A percentile compares a stretch with the other conserved stretches of the same genome.
Conservation (phyloP, 1,139 yeast species). For the Saccharomyces hybrid region DNA sequence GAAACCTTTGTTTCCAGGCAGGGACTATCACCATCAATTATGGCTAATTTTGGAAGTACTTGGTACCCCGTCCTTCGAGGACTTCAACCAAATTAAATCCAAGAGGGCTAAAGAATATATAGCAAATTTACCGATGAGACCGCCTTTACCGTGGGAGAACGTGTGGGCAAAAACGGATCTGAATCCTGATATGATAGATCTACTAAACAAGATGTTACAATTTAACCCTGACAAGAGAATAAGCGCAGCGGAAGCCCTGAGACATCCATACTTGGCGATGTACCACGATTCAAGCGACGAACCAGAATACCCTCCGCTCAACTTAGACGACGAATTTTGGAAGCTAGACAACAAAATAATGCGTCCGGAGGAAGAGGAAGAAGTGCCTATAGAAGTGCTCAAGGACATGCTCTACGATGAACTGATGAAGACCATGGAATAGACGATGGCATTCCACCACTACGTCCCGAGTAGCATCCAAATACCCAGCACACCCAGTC, state of each 20-base stretch:
- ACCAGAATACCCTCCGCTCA: constrained; percentile 46
- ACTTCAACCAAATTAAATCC: constrained; percentile 50
- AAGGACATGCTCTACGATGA: constrained; percentile 53
- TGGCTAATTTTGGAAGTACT: constrained; percentile 52
- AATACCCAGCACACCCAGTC: too few relatives aligned
- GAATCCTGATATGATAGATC: constrained; percentile 56
- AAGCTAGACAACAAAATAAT: constrained; percentile 53
- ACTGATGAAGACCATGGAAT: constrained; percentile 36
- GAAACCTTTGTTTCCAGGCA: constrained; percentile 72
- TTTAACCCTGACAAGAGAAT: constrained; percentile 62
- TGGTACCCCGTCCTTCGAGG: constrained; percentile 59
- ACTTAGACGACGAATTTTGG: constrained; percentile 48
- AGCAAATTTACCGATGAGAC: constrained; percentile 48
- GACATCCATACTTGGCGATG: constrained; percentile 56
- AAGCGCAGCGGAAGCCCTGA: constrained; percentile 56
- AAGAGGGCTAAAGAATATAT: constrained; percentile 58
- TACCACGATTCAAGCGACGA: constrained; percentile 72
- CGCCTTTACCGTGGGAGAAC: constrained; percentile 39
- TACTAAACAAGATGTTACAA: constrained; percentile 49
- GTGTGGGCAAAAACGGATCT: constrained; percentile 37
- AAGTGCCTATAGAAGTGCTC: constrained; percentile 28
- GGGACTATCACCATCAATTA: constrained; percentile 62
- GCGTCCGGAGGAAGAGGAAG: constrained; percentile 29
- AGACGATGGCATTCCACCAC: too few relatives aligned
- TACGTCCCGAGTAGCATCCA: too few relatives aligned